Evolutionary conservation across 1,139 yeast genomes (phyloP).

Genomic region (Yamadazyma epiphylla): DNA sequence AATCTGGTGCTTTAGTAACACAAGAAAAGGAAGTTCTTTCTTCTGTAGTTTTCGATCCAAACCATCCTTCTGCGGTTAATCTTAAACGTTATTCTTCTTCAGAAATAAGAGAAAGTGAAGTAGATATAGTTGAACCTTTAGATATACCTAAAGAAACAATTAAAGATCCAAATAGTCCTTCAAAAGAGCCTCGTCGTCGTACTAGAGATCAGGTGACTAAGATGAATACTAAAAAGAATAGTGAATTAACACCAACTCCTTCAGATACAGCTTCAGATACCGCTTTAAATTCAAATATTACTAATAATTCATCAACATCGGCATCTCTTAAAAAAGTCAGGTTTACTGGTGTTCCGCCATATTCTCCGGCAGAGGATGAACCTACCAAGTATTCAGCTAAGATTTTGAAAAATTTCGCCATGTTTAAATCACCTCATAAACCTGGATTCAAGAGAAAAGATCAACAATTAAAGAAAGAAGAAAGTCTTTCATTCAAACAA

Average conservation of each 20-base stretch:
- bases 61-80: slow-evolving; percentile 24
- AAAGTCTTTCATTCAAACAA: slow-evolving; percentile 47
- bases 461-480: slow-evolving; percentile 46
- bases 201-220: slow-evolving; percentile 32
- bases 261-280: neutral
- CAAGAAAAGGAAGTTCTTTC: slow-evolving; percentile 36
- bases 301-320: slow-evolving; percentile 3
- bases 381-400: slow-evolving; percentile 47
- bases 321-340: slow-evolving; percentile 39
- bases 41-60: slow-evolving; percentile 42
- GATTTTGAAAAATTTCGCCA: slow-evolving; percentile 45
- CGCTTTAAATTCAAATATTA: neutral
- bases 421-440: slow-evolving; percentile 26
- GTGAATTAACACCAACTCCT: slow-evolving; percentile 13
- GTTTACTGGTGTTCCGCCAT: slow-evolving; percentile 51
- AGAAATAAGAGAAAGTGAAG: too few species aligned
- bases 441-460: slow-evolving; percentile 38
- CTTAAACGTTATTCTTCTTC: slow-evolving; percentile 15
- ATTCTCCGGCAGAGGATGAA: slow-evolving; percentile 52
- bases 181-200: slow-evolving; percentile 1
- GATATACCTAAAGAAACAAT: neutral
- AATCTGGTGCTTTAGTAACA: slow-evolving; percentile 35
- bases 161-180: neutral
- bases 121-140: too few species aligned
- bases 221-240: slow-evolving; percentile 30